These are phyloP conservation scores for Amanita inopinata DNA, from an alignment of 768 basidiomycete genomes.

Conservation along the genomic window DNA sequence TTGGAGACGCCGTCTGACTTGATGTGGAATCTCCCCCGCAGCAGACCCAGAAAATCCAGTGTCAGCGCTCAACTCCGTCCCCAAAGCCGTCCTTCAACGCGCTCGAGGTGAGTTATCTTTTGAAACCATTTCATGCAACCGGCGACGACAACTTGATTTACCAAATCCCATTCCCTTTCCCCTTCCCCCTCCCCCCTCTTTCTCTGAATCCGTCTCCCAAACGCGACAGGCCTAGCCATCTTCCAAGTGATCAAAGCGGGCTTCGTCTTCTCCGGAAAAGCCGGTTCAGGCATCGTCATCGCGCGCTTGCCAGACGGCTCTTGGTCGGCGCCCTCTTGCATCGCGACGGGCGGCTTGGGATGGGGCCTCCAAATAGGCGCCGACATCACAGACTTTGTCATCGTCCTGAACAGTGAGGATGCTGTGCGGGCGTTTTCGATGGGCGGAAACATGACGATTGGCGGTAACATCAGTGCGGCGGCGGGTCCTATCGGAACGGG, in stretches of 20 bases:
- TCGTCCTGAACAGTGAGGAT: slow-evolving; percentile 94
- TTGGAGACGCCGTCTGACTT: not conserved
- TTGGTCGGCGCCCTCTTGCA: slow-evolving; percentile 95
- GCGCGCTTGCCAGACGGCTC: slow-evolving; percentile 90
- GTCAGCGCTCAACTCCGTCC: slow-evolving; percentile 89
- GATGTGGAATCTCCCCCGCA: slow-evolving; percentile 18
- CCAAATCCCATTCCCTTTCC: too few species aligned
- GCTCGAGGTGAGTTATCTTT: slow-evolving; percentile 59
- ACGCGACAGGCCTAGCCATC: slow-evolving; percentile 84
- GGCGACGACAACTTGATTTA: not conserved
- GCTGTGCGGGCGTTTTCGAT: slow-evolving; percentile 92
- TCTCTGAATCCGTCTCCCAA: too few species aligned
- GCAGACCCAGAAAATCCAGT: slow-evolving; percentile 83
- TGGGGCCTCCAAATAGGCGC: slow-evolving; percentile 96
- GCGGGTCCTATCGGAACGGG: slow-evolving; percentile 95
- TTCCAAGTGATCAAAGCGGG: slow-evolving; percentile 93
- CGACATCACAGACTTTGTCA: slow-evolving; percentile 91
- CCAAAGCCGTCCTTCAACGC: slow-evolving; percentile 82
- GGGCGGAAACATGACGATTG: slow-evolving; percentile 94
- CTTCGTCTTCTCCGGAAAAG: slow-evolving; percentile 92
- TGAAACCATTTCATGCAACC: not conserved
- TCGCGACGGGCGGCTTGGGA: slow-evolving; percentile 90
- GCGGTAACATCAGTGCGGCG: slow-evolving; percentile 75
- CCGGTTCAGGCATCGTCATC: slow-evolving; percentile 88
- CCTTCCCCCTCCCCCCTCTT: too few species aligned